Base-by-base conservation (phyloP, 1,284 basidiomycete species). In the Cutaneotrichosporon sp. region DNA sequence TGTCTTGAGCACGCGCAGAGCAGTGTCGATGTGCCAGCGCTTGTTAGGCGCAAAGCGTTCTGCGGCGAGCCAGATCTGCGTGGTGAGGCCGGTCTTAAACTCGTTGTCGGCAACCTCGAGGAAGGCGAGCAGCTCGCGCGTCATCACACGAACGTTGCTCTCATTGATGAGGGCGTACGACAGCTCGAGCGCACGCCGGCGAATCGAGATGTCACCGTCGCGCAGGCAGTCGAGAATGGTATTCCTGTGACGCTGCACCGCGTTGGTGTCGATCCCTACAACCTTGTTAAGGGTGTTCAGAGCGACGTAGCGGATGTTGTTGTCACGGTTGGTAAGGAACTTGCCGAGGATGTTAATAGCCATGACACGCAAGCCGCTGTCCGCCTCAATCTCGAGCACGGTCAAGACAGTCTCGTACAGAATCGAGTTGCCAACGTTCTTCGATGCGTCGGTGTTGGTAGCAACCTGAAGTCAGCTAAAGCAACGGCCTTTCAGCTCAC, bases 281-380 rank as follows among this genome's bases (percentile, higher is more conserved):
- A 98, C 94, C 75, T 98, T 98, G 81, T 96, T 97, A 42, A 99
- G 82, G 0, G 96, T 99, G 75, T 99, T 94, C 46, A 98, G 82
- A 5, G 96, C 94, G 39, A 98, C 96, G 72, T 99, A 99, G 88
- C 92, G 84, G 66, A 98, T 98, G 71, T 99, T 99, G 77, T 99
- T 99, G 74, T 99, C 96, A 27, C 90, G 82, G 76, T 99, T 98
- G 68, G 90, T 87, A 65, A 99, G 78, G 78, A 98, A 99, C 75
- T 97, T 98, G 57, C 96, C 96, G 38, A 99, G 81, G 54, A 98
- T 97, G 71, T 99, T 99, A 77, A 99, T 99, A 0, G 96, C 96
- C 96, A 99, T 97, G 49, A 98, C 94, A 5, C 96, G 84, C 34
- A 98, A 77, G 20, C 92, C 91, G 52, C 84, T 88, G 72, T 99